phyloP scores from a whole-genome alignment of 2,329 filamentous ascomycete genomes.

The Harringtonia aguacate region DNA sequence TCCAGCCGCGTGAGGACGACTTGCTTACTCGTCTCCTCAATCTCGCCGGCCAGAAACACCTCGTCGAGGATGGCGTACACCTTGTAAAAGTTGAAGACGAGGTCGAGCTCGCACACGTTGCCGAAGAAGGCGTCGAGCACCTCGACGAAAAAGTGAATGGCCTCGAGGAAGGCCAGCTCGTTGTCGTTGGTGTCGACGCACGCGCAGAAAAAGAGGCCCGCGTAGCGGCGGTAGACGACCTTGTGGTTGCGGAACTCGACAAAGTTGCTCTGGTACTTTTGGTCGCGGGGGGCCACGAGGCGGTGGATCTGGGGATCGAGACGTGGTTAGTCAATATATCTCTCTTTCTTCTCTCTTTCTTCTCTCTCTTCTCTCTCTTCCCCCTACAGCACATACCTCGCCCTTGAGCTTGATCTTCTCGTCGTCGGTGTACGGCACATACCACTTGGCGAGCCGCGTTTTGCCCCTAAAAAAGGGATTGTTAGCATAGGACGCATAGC shows the following conservation, averaged over 20 bases:
- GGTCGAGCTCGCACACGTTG: conserved; percentile 95
- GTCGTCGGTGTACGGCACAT: conserved; percentile 95
- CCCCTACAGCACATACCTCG: conserved; percentile 48
- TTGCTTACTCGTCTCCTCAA: conserved; percentile 97
- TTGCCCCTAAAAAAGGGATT: conserved; percentile 59
- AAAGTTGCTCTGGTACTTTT: conserved; percentile 99
- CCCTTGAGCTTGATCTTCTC: conserved; percentile 99
- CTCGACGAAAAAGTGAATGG: conserved; percentile 99
- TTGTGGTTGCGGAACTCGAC: conserved; percentile 94
- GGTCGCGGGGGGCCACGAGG: conserved; percentile 91
- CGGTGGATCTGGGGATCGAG: conserved; percentile 67
- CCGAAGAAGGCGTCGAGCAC: conserved; percentile 98
- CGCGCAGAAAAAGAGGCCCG: conserved; percentile 96
- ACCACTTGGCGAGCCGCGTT: conserved; percentile 97
- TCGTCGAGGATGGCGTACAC: conserved; percentile 98
- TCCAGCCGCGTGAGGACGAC: conserved; percentile 90
- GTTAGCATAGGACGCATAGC: not conserved
- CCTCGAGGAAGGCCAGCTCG: conserved; percentile 91
- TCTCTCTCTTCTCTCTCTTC: not conserved
- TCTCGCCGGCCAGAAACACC: conserved; percentile 94
- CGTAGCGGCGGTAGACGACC: conserved; percentile 94
- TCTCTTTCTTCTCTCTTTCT: not conserved
- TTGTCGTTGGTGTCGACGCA: conserved; percentile 99
- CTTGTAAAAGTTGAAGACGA: conserved; percentile 74
- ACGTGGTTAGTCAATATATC: too few relatives aligned